Evolutionary conservation across 345 rosid species (phyloP).

Genomic region (Gossypium longicalyx): DNA sequence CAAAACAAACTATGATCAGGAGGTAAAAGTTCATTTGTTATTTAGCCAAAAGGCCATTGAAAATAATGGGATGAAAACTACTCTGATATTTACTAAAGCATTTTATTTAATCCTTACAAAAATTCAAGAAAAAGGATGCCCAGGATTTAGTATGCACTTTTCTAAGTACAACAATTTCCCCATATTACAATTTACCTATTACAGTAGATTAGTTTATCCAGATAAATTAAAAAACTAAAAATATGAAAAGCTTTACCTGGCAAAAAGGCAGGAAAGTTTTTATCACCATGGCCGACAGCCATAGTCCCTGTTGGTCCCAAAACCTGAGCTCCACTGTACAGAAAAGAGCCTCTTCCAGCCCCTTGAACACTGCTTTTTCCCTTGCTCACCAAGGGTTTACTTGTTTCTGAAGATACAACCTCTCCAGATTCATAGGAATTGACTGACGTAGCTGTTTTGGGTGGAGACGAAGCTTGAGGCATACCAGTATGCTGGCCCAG

Average conservation of each 20-base stretch:
- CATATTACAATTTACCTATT: not conserved
- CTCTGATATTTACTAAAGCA: not conserved
- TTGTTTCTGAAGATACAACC: constrained; percentile 52
- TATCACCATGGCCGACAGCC: constrained; percentile 62
- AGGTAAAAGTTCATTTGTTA: not conserved
- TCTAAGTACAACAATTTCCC: not conserved
- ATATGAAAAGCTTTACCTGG: constrained; percentile 45
- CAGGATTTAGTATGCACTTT: not conserved
- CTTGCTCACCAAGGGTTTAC: constrained; percentile 56
- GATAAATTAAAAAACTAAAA: not conserved
- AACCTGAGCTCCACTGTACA: constrained; percentile 65
- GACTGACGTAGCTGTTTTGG: constrained; percentile 38
- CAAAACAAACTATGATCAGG: not conserved
- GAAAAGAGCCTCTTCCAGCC: constrained; percentile 62
- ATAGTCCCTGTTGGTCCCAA: constrained; percentile 60
- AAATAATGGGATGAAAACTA: not conserved
- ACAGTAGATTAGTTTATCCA: constrained; percentile 3
- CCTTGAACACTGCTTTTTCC: constrained; percentile 62
- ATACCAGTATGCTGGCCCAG: constrained; percentile 45
- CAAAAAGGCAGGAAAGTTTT: constrained; percentile 74
- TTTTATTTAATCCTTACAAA: not conserved
- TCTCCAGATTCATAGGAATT: constrained; percentile 55
- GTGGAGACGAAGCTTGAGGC: constrained; percentile 67
- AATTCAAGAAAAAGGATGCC: not conserved
- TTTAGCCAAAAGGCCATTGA: not conserved